Evolutionary conservation across 495 filamentous ascomycete genomes (phyloP).

Genomic region (Penicillium angulare): DNA sequence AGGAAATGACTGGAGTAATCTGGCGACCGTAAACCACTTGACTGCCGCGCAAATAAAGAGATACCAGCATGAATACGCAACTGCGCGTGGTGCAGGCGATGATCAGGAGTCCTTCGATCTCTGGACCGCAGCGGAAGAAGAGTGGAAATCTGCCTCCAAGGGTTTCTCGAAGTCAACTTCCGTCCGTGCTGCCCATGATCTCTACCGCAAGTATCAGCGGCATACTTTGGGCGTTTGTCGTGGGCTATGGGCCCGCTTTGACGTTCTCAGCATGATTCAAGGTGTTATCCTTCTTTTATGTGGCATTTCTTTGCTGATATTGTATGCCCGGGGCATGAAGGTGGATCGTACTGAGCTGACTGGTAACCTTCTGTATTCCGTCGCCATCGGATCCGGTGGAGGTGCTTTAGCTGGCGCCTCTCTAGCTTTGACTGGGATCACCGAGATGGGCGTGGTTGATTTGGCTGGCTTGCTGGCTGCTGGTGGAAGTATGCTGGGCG

Average conservation of each 20-base stretch:
- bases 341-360: constrained; percentile 53
- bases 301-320: constrained; percentile 61
- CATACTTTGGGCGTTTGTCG: constrained; percentile 81
- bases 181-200: constrained; percentile 48
- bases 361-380: constrained; percentile 44
- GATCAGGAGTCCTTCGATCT: constrained; percentile 54
- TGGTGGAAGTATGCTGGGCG: constrained; percentile 61
- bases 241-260: constrained; percentile 85
- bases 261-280: constrained; percentile 76
- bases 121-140: constrained; percentile 54
- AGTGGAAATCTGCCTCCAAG: constrained; percentile 43
- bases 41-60: constrained; percentile 83
- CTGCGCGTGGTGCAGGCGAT: constrained; percentile 61
- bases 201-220: constrained; percentile 71
- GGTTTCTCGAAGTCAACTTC: constrained; percentile 33
- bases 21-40: constrained; percentile 72
- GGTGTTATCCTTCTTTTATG: constrained; percentile 70
- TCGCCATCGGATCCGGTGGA: constrained; percentile 39
- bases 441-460: constrained; percentile 29
- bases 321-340: constrained; percentile 65
- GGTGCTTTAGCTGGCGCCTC: constrained; percentile 37
- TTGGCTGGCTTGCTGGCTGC: constrained; percentile 47
- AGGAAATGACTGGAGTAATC: constrained; percentile 67
- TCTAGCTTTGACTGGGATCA: constrained; percentile 21
- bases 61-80: constrained; percentile 71